Conservation (phyloP, 202 grass and related monocot genomes). For the Musa balbisiana region DNA sequence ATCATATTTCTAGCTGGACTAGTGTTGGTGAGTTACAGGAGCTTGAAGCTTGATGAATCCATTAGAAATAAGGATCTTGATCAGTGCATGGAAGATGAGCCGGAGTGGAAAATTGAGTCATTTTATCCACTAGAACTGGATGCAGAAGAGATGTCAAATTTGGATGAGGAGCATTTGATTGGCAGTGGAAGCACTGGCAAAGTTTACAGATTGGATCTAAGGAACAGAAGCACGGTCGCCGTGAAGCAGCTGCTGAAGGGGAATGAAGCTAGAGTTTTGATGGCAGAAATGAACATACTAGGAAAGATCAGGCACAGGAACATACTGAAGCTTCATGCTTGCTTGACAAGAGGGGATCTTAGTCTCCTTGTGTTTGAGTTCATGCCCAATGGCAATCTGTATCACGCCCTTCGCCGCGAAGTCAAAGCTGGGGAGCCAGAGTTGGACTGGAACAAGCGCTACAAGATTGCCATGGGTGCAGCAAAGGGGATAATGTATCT, state of each 20-base stretch:
- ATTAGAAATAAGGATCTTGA: slow-evolving; percentile 33
- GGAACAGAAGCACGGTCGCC: slow-evolving; percentile 39
- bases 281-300: slow-evolving; percentile 41
- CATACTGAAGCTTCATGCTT: slow-evolving; percentile 67
- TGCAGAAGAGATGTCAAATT: slow-evolving; percentile 42
- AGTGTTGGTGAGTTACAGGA: slow-evolving; percentile 57
- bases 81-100: slow-evolving; percentile 19
- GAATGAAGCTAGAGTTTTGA: slow-evolving; percentile 38
- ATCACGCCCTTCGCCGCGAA: slow-evolving; percentile 48
- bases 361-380: slow-evolving; percentile 63
- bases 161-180: slow-evolving; percentile 48
- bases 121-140: slow-evolving; percentile 48
- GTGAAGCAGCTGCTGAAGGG: slow-evolving; percentile 56
- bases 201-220: slow-evolving; percentile 56
- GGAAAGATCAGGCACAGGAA: slow-evolving; percentile 58
- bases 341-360: slow-evolving; percentile 29
- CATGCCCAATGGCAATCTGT: slow-evolving; percentile 57
- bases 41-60: slow-evolving; percentile 54
- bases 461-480: slow-evolving; percentile 49
- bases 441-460: slow-evolving; percentile 55
- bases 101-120: slow-evolving; percentile 52
- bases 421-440: slow-evolving; percentile 30
- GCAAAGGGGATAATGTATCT: slow-evolving; percentile 78
- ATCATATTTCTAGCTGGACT: slow-evolving; percentile 44
- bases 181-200: slow-evolving; percentile 51